Base-by-base conservation (phyloP, 352 stramenopile species). In the Pythium vanterpoolii region DNA sequence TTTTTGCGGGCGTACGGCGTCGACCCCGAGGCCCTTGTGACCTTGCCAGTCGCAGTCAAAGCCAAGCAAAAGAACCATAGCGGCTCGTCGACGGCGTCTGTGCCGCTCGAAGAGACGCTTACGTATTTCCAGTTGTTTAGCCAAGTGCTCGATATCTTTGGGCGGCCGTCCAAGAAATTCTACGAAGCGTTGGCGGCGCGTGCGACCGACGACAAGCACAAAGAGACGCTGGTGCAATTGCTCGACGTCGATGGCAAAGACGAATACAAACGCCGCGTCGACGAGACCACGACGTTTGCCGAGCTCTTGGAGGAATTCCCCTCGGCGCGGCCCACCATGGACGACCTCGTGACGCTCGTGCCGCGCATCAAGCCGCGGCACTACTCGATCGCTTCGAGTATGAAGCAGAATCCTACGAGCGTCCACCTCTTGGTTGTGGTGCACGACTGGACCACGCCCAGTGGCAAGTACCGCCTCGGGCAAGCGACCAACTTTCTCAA, bases 351-450 rank as follows among this genome's bases (percentile, higher is more conserved):
- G 24, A 69, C 60, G 33, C 68, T 94, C 39, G 76, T 95, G 60
- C 86, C 86, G 30, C 78, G 76, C 53, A 94, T 96, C 60, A 92
- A 89, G 69, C 68, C 88, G 55, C 86, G 88, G n/a, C 86, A 94
- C 71, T 96, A 96, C 73, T 95, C 84, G 39, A 96, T 96, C 58
- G 86, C 87, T n/a, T 96, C 85, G 24, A 93, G 79, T 55, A 90
- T 90, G 76, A 89, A 94, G 74, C 77, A 89, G 69, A 87, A 92
- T 68, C 84, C 83, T 30, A 82, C 66, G 36, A 86, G 78, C 48
- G 83, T 96, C 39, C 84, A 96, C 62, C 57, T 96, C 64, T 71
- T 93, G 26, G 79, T 96, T 36, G 86, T 96, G 19, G 82, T 91
- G 59, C 83, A 95, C 66, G 79, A 94, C 69, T 96, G 86, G 88